Percentiles rank a stretch among this genome's conserved stretches.
phyloP scores from a whole-genome alignment of 768 basidiomycete genomes.

The Lentinula guzmanii region DNA sequence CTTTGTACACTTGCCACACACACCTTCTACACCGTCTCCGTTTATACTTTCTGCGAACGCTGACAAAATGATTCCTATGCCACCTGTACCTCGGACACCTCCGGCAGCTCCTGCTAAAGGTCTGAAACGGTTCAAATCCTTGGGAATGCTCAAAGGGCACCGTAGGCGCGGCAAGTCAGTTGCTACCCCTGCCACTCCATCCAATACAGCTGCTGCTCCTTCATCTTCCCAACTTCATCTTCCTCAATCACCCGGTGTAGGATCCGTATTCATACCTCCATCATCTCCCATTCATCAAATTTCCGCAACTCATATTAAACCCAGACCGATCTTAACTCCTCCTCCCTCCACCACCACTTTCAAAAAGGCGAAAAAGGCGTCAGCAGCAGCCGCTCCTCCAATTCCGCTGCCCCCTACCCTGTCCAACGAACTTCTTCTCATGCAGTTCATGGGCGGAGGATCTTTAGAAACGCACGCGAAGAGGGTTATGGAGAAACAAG shows the following conservation, averaged over 20 bases:
- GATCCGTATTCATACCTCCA: not conserved
- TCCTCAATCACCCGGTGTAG: not conserved
- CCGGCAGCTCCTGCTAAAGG: not conserved
- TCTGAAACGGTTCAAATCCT: not conserved
- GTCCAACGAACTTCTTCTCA: conserved; percentile 1
- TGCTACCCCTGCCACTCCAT: not conserved
- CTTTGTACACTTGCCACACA: conserved; percentile 32
- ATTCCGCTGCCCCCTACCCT: conserved; percentile 1
- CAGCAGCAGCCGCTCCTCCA: not conserved
- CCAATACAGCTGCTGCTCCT: not conserved
- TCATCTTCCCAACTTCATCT: too few species aligned
- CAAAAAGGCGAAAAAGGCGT: conserved; percentile 1
- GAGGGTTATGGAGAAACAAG: conserved; percentile 5
- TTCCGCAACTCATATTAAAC: not conserved
- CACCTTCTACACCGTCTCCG: conserved; percentile 15
- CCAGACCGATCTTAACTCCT: not conserved
- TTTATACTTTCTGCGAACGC: not conserved
- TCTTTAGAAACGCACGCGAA: conserved; percentile 4
- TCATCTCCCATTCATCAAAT: not conserved
- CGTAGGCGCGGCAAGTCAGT: not conserved
- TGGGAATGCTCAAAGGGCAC: not conserved
- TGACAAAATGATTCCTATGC: not conserved
- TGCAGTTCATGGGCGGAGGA: conserved; percentile 7
- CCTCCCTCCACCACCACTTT: not conserved
- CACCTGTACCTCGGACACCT: not conserved